These are phyloP conservation scores for Fraxinus albicans DNA, from an alignment of 305 asterid genomes.

Conservation along the genomic window DNA sequence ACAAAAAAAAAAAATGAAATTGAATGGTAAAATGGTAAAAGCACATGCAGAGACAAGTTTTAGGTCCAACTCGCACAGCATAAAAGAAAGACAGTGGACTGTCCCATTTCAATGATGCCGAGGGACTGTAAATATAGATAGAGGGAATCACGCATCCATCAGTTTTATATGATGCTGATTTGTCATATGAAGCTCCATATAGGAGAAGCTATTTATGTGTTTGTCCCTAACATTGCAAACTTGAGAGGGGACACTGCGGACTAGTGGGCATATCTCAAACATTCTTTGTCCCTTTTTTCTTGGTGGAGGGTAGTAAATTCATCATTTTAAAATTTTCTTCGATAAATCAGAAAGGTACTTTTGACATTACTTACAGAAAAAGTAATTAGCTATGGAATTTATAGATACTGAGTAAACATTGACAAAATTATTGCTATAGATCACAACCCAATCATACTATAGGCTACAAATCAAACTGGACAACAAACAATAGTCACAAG, in stretches of 20 bases:
- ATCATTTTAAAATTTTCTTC: constrained; percentile 1
- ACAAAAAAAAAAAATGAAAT: not conserved
- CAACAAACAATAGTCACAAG: not conserved
- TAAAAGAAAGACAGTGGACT: not conserved
- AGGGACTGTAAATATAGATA: not conserved
- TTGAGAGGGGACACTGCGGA: not conserved
- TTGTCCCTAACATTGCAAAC: not conserved
- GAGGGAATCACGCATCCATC: constrained; percentile 5
- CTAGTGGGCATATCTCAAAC: no score
- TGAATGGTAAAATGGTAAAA: constrained; percentile 12
- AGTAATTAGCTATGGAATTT: not conserved
- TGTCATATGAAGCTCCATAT: constrained; percentile 2
- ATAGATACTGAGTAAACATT: not conserved
- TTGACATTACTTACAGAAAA: not conserved
- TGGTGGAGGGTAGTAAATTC: not conserved
- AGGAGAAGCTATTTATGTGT: not conserved
- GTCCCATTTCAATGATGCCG: not conserved
- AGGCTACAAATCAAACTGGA: not conserved
- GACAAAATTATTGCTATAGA: not conserved
- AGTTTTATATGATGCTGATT: constrained; percentile 11
- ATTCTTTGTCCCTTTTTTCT: not conserved
- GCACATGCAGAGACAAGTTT: not conserved
- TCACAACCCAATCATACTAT: not conserved
- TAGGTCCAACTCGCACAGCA: not conserved
- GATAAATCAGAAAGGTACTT: not conserved